Evolutionary conservation across 1,139 yeast genomes (phyloP), one percentile per base, ranked within the genome.

Genomic region (Yamadazyma spencermartinsiae): DNA sequence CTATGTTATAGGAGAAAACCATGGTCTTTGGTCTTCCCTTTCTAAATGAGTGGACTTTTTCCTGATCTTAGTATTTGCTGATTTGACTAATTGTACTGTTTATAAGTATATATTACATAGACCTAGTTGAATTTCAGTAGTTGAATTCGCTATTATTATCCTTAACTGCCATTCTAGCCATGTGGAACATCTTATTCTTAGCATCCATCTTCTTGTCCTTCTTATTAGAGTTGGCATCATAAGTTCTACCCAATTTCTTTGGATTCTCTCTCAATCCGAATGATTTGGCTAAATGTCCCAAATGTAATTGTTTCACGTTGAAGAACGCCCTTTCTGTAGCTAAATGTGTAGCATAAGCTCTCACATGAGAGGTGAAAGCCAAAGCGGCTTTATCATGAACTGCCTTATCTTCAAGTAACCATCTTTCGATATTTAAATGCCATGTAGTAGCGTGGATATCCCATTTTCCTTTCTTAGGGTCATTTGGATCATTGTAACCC

Each of bases 341-440:
- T 44, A 88, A 76, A 67, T 92, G 99, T 0, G 99, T 92, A n/a
- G 98, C 88, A 57, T 92, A 92, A 0, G 98, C 98, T 55, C 98
- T 75, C 31, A 92, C 72, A 60, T 92, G 98, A 44, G 96, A 84
- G 8, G 86, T 80, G 56, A 87, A 92, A 2, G 87, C 98, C 52
- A 81, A 79, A 12, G 76, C 74, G 0, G 96, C 95, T 30, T 62
- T 58, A 16, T 77, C 80, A 39, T 81, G 83, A 10, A 76, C 76
- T 0, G 67, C 61, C 1, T 74, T 63, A 50, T 86, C 86, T 50
- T 81, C 95, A 34, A 92, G 63, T 23, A 90, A 68, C 85, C 95
- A 85, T 56, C 97, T 72, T 65, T 92, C 99, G 12, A 88, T 77
- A 40, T 85, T 82, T 50, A 92, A 70, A 60, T 92, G 99, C 94